A percentile compares a stretch with the other conserved stretches of the same genome.
Evolutionary conservation across 768 basidiomycete species (phyloP).

Genomic region (Termitomyces sp.): DNA sequence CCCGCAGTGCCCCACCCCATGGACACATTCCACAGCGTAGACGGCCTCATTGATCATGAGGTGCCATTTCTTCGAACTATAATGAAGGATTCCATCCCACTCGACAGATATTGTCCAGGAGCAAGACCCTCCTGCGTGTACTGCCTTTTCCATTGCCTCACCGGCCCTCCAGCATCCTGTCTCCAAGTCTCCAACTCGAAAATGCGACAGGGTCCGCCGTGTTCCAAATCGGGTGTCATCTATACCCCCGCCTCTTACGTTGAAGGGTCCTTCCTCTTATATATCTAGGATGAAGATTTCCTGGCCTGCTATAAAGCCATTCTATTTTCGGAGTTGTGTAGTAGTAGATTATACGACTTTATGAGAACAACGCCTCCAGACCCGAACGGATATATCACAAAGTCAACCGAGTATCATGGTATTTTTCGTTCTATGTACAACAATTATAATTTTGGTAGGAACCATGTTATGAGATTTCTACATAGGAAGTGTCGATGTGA

Average conservation of each 20-base stretch:
- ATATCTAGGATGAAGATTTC: background rate
- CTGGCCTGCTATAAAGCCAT: background rate
- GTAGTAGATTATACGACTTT: background rate
- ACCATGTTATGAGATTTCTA: background rate
- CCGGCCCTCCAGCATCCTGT: background rate
- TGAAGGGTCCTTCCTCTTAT: background rate
- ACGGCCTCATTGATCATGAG: background rate
- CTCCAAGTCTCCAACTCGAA: background rate
- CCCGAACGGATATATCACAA: background rate
- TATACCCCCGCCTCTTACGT: background rate
- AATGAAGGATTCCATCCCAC: background rate
- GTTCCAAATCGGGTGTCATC: background rate
- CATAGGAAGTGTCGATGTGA: background rate
- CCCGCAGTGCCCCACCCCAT: background rate
- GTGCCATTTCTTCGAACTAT: background rate
- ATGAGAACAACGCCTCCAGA: background rate
- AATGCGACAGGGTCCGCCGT: background rate
- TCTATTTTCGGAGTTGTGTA: background rate
- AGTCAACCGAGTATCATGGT: background rate
- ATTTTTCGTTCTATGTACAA: background rate
- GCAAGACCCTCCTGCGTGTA: background rate
- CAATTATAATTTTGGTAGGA: background rate
- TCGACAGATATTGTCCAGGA: background rate
- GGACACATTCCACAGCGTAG: background rate
- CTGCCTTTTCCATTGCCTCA: background rate